These are phyloP conservation scores for Coniochaeta sp. DNA, from an alignment of 2,329 filamentous ascomycete species.

Conservation along the genomic window DNA sequence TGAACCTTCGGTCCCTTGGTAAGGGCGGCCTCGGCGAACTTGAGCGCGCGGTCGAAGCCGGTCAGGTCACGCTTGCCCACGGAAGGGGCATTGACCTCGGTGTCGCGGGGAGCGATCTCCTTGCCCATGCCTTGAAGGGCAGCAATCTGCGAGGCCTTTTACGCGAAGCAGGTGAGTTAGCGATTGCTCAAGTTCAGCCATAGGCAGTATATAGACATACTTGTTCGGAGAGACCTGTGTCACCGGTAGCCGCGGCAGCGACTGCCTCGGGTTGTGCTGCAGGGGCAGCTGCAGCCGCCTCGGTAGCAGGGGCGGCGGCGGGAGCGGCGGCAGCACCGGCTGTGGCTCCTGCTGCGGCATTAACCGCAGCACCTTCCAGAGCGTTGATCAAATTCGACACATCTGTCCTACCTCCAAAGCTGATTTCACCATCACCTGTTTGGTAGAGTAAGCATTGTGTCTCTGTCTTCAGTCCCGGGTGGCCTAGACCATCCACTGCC, in stretches of 20 bases:
- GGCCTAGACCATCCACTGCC: not conserved
- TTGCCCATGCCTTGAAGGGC: conserved; percentile 40
- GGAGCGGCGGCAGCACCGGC: conserved; percentile 14
- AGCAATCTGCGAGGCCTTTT: conserved; percentile 31
- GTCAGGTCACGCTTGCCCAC: conserved; percentile 35
- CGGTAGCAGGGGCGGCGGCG: conserved; percentile 9
- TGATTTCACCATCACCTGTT: conserved; percentile 36
- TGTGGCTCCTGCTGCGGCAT: conserved; percentile 22
- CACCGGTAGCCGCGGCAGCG: conserved; percentile 13
- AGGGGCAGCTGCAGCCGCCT: conserved; percentile 1
- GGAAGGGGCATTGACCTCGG: conserved; percentile 13
- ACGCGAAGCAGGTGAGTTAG: not conserved
- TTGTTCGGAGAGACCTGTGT: conserved; percentile 26
- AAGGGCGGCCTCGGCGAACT: conserved; percentile 36
- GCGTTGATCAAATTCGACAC: conserved; percentile 36
- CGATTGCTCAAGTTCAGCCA: not conserved
- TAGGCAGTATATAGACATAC: conserved; percentile 13
- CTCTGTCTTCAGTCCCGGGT: not conserved
- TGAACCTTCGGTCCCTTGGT: conserved; percentile 38
- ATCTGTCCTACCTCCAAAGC: conserved; percentile 36
- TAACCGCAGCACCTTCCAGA: conserved; percentile 36
- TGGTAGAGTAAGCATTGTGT: conserved; percentile 5
- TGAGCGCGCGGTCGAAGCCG: conserved; percentile 39
- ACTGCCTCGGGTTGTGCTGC: not conserved
- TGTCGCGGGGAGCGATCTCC: conserved; percentile 35